Evolutionary conservation across 306 rosid species (phyloP), one percentile per base, ranked within the genome.

Genomic region (Cucurbita maxima): DNA sequence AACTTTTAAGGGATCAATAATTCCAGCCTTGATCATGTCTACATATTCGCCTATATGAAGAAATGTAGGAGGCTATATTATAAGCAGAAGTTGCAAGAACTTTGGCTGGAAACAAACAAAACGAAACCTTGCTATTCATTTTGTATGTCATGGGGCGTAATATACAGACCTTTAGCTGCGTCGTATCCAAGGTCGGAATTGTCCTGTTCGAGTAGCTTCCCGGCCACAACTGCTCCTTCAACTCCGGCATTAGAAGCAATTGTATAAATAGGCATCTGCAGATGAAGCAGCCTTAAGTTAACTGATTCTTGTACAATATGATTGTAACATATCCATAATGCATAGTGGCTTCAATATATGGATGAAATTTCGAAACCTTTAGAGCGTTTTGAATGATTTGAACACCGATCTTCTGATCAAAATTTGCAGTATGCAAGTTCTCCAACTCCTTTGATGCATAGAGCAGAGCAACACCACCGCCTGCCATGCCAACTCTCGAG

Each of bases 391-490:
- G 84, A 75, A 85, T 83, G 8, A 85, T 85, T 66, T 85, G 89
- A 20, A 85, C 87, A 41, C 89, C 89, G 9, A 83, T 85, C 83
- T 85, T 85, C 73, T 83, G 89, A 66, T 85, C 89, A 1, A 82
- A 85, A 77, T 80, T 83, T 4, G 89, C 81, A 25, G 89, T 85
- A 25, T 66, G 80, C 74, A 85, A 68, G 58, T 81, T 83, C 62
- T 79, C 83, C 63, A 85, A 80, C 76, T 85, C 84, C 70, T 80
- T 85, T 8, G 86, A 80, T 48, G 88, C 88, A 76, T 85, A 85
- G 10, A 85, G 81, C 74, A 85, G 83, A 19, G 88, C 88, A 62
- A 83, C 88, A 69, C 88, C 88, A 47, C 88, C 88, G 76, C 89
- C 89, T 85, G 58, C 55, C 51, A 18, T 8, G 15, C 61, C 37